Conservation (phyloP, 2,329 filamentous ascomycete genomes). For the Geosmithia flava region DNA sequence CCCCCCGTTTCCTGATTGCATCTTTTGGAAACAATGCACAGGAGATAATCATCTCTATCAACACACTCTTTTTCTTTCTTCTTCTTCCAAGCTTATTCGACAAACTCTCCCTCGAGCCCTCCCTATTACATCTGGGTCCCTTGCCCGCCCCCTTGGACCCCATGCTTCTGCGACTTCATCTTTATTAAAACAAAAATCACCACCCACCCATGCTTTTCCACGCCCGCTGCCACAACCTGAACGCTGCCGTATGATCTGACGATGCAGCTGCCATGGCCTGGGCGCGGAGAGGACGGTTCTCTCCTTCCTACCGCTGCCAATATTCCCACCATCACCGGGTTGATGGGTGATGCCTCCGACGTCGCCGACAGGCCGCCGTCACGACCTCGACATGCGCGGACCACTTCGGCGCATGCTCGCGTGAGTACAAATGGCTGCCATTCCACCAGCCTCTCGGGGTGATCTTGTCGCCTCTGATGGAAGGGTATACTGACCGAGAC, state of each 20-base stretch:
- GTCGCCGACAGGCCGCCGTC: conserved; percentile 11
- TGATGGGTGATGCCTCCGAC: conserved; percentile 11
- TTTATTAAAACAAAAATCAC: background rate
- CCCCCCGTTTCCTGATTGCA: background rate
- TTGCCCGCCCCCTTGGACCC: background rate
- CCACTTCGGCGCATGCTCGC: conserved; percentile 42
- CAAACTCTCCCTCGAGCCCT: background rate
- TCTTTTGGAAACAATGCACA: background rate
- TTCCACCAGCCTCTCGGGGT: conserved; percentile 5
- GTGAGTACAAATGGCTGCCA: conserved; percentile 20
- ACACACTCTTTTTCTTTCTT: background rate
- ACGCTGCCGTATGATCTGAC: background rate
- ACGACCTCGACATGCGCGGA: conserved; percentile 26
- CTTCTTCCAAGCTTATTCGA: background rate
- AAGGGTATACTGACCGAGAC: background rate
- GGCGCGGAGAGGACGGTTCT: conserved; percentile 14
- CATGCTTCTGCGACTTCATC: background rate
- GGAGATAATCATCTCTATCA: background rate
- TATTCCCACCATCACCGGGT: conserved; percentile 18
- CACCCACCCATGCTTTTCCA: background rate
- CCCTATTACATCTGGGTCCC: background rate
- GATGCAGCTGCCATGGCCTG: conserved; percentile 26
- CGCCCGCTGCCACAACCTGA: background rate
- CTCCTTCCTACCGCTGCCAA: conserved; percentile 18
- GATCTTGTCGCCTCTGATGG: background rate